Evolutionary conservation across 164 flowering plant genomes (phyloP).

Genomic region (Litsea cubeba): DNA sequence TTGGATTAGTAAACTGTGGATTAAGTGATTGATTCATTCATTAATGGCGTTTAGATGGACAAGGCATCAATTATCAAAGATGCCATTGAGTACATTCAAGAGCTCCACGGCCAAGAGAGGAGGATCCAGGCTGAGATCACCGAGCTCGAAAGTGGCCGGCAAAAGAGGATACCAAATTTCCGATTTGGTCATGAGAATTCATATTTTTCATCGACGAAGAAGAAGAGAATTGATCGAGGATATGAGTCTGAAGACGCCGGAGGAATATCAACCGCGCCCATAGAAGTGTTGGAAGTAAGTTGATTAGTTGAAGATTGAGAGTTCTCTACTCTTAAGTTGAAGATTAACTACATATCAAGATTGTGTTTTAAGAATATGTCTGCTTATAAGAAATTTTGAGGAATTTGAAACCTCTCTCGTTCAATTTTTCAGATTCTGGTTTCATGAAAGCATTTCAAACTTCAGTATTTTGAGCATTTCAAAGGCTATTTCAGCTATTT

Average conservation of each 20-base stretch:
- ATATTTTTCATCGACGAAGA: slow-evolving; percentile 30
- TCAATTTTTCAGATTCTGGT: no score
- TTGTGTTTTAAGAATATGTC: no score
- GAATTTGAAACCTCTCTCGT: no score
- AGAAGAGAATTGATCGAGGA: slow-evolving; percentile 28
- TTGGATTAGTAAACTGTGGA: slow-evolving; percentile 2
- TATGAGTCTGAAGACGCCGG: slow-evolving; percentile 14
- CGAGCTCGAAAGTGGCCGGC: slow-evolving; percentile 44
- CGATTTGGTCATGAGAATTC: slow-evolving; percentile 4
- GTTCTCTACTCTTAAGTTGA: background rate
- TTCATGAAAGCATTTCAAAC: no score
- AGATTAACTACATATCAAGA: no score
- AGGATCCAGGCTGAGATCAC: slow-evolving; percentile 46
- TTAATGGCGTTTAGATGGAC: slow-evolving; percentile 54
- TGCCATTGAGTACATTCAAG: slow-evolving; percentile 67
- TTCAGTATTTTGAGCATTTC: no score
- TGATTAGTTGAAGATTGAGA: background rate
- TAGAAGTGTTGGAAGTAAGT: slow-evolving; percentile 57
- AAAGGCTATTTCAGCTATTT: no score
- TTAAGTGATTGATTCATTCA: background rate
- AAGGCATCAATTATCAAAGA: slow-evolving; percentile 84
- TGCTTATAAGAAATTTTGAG: no score
- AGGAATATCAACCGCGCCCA: slow-evolving; percentile 30
- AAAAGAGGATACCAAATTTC: slow-evolving; percentile 15
- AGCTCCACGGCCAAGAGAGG: slow-evolving; percentile 63